phyloP scores from a whole-genome alignment of 1,284 basidiomycete genomes.

The Cryptococcus jaspeensis region DNA sequence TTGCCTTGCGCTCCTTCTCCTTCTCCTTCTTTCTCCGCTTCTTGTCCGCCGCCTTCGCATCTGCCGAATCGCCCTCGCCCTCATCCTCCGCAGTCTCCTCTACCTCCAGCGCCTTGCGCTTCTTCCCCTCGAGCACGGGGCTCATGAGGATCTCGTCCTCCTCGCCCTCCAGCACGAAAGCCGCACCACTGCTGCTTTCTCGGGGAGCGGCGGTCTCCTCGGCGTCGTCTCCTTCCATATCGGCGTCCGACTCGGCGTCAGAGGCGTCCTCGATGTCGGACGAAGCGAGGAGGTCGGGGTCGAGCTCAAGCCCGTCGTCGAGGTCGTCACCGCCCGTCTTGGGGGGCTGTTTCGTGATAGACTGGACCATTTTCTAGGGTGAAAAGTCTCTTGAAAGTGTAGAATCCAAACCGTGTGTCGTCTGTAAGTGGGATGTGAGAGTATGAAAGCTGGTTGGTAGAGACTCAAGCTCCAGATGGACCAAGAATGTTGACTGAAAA shows the following conservation, averaged over 20 bases:
- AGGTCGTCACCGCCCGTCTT: constrained; percentile 44
- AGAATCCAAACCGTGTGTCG: too few species aligned
- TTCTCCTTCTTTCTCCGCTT: constrained; percentile 39
- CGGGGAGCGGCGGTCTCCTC: constrained; percentile 22
- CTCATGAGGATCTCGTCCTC: constrained; percentile 14
- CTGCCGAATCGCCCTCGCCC: constrained; percentile 11
- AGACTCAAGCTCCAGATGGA: too few species aligned
- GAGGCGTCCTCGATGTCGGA: constrained; percentile 33
- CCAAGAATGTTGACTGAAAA: too few species aligned
- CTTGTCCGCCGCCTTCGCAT: constrained; percentile 25
- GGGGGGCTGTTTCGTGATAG: neutral
- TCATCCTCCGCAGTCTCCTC: constrained; percentile 9
- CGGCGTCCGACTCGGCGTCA: constrained; percentile 16
- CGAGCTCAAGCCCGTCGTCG: constrained; percentile 41
- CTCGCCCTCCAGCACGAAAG: constrained; percentile 18
- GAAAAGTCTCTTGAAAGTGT: too few species aligned
- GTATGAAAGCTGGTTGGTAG: too few species aligned
- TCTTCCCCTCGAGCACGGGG: constrained; percentile 14
- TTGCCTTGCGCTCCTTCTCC: constrained; percentile 32
- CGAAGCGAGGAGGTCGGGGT: constrained; percentile 25
- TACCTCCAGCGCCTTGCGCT: constrained; percentile 17
- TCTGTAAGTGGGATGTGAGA: too few species aligned
- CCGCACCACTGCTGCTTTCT: constrained; percentile 9
- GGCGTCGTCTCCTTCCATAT: constrained; percentile 28
- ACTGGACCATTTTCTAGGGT: constrained; percentile 11